Conservation (phyloP, 1,284 basidiomycete species). For the Boletus nobilissimus region DNA sequence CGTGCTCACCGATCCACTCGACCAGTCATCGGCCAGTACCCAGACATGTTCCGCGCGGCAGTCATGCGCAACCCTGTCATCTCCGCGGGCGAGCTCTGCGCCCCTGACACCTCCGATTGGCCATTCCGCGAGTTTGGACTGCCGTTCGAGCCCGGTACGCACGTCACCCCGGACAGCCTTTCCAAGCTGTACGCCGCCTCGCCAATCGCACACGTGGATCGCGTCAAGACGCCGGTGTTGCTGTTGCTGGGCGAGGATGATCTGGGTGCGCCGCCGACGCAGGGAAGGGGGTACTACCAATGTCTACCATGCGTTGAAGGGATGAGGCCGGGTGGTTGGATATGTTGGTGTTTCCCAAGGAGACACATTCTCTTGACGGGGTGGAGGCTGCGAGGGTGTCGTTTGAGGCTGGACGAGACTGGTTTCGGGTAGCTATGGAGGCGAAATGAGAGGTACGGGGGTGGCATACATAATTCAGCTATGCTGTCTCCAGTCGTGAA, state of each 20-base stretch:
- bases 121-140: conserved; percentile 69
- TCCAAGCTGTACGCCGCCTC: conserved; percentile 60
- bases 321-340: conserved; percentile 57
- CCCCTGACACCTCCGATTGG: conserved; percentile 79
- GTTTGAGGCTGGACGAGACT: conserved; percentile 63
- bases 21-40: conserved; percentile 71
- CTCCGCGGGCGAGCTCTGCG: conserved; percentile 61
- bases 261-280: conserved; percentile 69
- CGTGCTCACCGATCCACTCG: not conserved
- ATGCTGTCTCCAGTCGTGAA: too few relatives aligned
- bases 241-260: conserved; percentile 71
- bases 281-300: conserved; percentile 74
- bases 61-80: conserved; percentile 78
- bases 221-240: conserved; percentile 64
- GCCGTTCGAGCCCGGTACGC: conserved; percentile 44
- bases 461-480: too few relatives aligned
- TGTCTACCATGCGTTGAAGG: conserved; percentile 68
- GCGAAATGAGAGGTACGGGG: conserved; percentile 1
- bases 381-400: conserved; percentile 65
- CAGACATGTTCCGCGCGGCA: conserved; percentile 68
- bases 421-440: conserved; percentile 51
- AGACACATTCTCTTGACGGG: conserved; percentile 71
- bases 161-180: conserved; percentile 59
- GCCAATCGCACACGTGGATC: conserved; percentile 65
- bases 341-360: conserved; percentile 70